phyloP scores from a whole-genome alignment of 2,329 filamentous ascomycete species.

The Rugonectria rugulosa region DNA sequence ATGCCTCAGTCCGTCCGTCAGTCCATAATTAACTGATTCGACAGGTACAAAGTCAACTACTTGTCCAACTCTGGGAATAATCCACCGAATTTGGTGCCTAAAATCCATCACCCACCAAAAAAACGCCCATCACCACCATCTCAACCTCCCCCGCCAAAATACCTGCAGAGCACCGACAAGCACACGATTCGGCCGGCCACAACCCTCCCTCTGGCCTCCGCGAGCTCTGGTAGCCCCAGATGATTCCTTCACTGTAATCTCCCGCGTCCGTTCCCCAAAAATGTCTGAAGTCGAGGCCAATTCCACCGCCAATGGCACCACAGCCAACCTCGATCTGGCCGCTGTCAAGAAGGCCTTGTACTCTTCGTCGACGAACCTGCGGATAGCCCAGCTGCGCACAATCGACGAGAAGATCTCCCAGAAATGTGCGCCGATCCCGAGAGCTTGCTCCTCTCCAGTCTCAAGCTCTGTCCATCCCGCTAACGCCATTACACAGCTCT shows the following conservation, averaged over 20 bases:
- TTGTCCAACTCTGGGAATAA: constrained; percentile 21
- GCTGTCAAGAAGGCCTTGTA: constrained; percentile 59
- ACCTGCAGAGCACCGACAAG: constrained; percentile 13
- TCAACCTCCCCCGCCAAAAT: constrained; percentile 3
- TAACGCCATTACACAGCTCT: constrained; percentile 48
- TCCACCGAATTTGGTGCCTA: constrained; percentile 21
- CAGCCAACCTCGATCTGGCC: constrained; percentile 57
- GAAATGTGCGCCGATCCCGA: constrained; percentile 54
- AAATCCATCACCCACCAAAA: constrained; percentile 19
- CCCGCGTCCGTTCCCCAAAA: constrained; percentile 35
- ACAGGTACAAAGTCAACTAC: too few species aligned
- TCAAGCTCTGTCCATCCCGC: constrained; percentile 13
- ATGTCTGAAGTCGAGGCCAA: constrained; percentile 50
- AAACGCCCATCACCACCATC: too few species aligned
- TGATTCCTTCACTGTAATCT: constrained; percentile 40
- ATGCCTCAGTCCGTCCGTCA: too few species aligned
- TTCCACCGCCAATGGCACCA: constrained; percentile 56
- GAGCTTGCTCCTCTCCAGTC: constrained; percentile 7
- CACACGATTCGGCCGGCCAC: constrained; percentile 15
- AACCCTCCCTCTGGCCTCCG: constrained; percentile 21
- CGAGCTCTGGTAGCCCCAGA: constrained; percentile 44
- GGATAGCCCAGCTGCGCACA: constrained; percentile 61
- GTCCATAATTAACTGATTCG: constrained; percentile 31
- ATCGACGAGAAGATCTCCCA: constrained; percentile 65
- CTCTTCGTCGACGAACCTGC: constrained; percentile 67